Evolutionary conservation across 495 filamentous ascomycete genomes (phyloP).

Genomic region (Penicillium tannophilum): DNA sequence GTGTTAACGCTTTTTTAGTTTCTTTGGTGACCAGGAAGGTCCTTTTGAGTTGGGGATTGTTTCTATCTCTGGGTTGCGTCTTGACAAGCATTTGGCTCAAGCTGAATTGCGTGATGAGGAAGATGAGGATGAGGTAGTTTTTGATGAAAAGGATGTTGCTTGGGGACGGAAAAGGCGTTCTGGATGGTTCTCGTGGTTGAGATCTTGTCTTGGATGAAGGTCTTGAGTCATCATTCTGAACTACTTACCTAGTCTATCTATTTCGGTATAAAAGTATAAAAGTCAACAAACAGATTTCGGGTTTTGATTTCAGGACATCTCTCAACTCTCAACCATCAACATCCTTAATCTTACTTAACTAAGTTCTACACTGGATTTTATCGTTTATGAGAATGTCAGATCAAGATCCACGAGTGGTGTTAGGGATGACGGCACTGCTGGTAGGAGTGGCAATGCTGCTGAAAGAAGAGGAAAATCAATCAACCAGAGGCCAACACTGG

Average conservation of each 20-base stretch:
- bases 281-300: no score
- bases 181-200: constrained; percentile 22
- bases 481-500: no score
- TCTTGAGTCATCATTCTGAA: not conserved
- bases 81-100: constrained; percentile 14
- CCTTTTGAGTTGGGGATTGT: constrained; percentile 61
- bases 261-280: not conserved
- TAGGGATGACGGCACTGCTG: no score
- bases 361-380: no score
- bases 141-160: constrained; percentile 17
- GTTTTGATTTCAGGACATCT: no score
- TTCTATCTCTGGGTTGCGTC: constrained; percentile 49
- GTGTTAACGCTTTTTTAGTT: constrained; percentile 46
- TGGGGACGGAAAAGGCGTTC: not conserved
- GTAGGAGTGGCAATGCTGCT: no score
- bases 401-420: no score
- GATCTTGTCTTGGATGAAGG: constrained; percentile 15
- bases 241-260: not conserved
- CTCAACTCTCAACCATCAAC: no score
- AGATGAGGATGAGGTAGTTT: constrained; percentile 7
- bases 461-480: no score
- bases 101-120: constrained; percentile 8
- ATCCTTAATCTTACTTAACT: no score
- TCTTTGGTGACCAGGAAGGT: constrained; percentile 75
- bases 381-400: no score